Conservation (phyloP, 148 eudicot species). For the Chenopodium formosanum region DNA sequence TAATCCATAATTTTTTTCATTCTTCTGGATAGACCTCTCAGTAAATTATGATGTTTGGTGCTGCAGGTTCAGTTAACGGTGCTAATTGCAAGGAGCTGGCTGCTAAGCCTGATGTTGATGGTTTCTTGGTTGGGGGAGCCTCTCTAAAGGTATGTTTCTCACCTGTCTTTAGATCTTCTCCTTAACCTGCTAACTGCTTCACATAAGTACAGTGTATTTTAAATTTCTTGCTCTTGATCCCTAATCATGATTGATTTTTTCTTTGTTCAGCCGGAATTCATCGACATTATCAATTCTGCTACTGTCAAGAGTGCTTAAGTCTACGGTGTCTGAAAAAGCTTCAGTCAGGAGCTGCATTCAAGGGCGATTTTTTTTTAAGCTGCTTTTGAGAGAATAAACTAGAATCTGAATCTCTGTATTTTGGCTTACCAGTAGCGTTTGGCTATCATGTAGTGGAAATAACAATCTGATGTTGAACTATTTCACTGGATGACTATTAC, state of each 20-base stretch:
- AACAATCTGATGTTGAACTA: conserved; percentile 1
- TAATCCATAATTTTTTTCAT: background rate
- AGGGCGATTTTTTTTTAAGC: background rate
- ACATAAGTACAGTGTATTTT: background rate
- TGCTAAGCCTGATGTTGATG: conserved; percentile 83
- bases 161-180: background rate
- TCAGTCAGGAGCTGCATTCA: conserved; percentile 10
- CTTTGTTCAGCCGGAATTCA: conserved; percentile 69
- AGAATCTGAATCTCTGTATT: conserved; percentile 15
- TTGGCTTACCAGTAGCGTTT: conserved; percentile 1
- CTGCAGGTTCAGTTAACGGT: conserved; percentile 83
- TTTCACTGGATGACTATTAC: conserved; percentile 4
- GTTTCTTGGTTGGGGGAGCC: conserved; percentile 90
- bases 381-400: conserved; percentile 22
- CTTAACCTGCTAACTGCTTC: background rate
- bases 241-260: background rate
- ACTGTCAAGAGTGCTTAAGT: conserved; percentile 62
- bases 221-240: background rate
- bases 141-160: conserved; percentile 65
- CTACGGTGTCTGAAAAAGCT: conserved; percentile 10
- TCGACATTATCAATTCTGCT: conserved; percentile 85
- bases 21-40: background rate
- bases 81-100: conserved; percentile 83
- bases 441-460: conserved; percentile 11
- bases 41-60: background rate